These are phyloP conservation scores for Aspergillus novoparasiticus DNA, from an alignment of 2,329 filamentous ascomycete genomes.

Conservation along the genomic window DNA sequence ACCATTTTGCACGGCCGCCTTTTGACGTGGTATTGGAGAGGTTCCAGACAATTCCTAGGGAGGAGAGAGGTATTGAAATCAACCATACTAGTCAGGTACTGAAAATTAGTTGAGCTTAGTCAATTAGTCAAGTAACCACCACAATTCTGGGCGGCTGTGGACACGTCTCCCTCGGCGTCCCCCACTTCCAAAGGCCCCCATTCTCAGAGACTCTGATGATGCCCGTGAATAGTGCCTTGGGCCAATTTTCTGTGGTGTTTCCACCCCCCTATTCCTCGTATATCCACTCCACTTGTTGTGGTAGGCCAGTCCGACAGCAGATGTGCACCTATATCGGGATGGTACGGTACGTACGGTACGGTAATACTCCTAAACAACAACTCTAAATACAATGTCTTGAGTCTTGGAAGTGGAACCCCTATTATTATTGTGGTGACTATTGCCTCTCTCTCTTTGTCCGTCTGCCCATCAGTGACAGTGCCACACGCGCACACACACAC, in stretches of 20 bases:
- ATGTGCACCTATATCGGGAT: neutral
- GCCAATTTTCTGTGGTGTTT: constrained; percentile 8
- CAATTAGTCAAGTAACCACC: neutral
- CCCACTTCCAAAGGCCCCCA: constrained; percentile 11
- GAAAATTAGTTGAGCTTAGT: neutral
- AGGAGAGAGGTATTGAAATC: neutral
- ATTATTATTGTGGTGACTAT: constrained; percentile 10
- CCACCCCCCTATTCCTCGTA: constrained; percentile 1
- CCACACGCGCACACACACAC: constrained; percentile 8
- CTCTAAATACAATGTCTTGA: constrained; percentile 12
- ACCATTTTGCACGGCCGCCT: neutral
- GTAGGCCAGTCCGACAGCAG: neutral
- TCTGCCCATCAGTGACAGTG: constrained; percentile 10
- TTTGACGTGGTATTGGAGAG: neutral
- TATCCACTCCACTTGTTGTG: constrained; percentile 4
- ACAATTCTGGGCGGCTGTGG: constrained; percentile 5
- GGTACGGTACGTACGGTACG: constrained; percentile 1
- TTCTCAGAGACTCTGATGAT: constrained; percentile 13
- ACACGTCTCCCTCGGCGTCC: constrained; percentile 3
- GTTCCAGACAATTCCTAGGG: constrained; percentile 10
- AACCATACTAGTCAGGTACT: neutral
- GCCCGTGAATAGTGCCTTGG: constrained; percentile 8
- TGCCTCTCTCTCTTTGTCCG: constrained; percentile 12
- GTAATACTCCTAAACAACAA: constrained; percentile 3
- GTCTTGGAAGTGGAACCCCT: constrained; percentile 17